Percentiles rank a stretch among this genome's conserved stretches.
phyloP scores from a whole-genome alignment of 2,329 filamentous ascomycete genomes.

The Aschersonia sp. region DNA sequence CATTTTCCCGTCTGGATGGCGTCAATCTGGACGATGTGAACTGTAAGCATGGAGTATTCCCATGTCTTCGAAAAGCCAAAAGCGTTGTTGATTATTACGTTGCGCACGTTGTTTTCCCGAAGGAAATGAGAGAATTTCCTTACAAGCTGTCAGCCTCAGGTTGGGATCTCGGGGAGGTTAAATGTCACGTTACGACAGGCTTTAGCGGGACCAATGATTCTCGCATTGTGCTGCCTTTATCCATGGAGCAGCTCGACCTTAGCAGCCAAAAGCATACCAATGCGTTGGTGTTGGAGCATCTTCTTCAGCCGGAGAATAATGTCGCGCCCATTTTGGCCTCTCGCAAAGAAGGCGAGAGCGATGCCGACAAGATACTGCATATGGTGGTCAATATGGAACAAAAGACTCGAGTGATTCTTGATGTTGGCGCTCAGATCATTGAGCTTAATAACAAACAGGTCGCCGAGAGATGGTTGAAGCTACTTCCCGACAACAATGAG shows the following conservation, averaged over 20 bases:
- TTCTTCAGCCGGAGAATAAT: constrained; percentile 40
- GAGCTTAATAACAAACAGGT: constrained; percentile 45
- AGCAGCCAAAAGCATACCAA: constrained; percentile 47
- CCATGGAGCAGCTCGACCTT: constrained; percentile 41
- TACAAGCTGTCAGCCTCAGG: constrained; percentile 50
- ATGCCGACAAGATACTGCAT: constrained; percentile 27
- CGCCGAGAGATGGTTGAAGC: constrained; percentile 35
- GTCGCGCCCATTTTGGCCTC: constrained; percentile 4
- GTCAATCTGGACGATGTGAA: constrained; percentile 42
- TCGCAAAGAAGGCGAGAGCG: background rate
- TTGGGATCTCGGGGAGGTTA: constrained; percentile 46
- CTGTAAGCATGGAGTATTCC: constrained; percentile 35
- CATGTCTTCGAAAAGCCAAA: constrained; percentile 35
- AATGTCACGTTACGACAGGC: constrained; percentile 37
- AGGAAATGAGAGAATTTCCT: constrained; percentile 47
- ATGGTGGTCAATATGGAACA: constrained; percentile 21
- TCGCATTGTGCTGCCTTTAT: constrained; percentile 38
- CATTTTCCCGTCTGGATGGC: constrained; percentile 26
- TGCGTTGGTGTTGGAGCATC: constrained; percentile 44
- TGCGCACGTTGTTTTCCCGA: constrained; percentile 40
- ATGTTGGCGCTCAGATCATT: constrained; percentile 57
- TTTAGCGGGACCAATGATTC: constrained; percentile 62
- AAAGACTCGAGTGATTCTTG: constrained; percentile 44
- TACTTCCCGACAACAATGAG: background rate
- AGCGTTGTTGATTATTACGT: constrained; percentile 50